Conservation (phyloP, 2,329 filamentous ascomycete genomes). For the Tolypocladium tropicale region DNA sequence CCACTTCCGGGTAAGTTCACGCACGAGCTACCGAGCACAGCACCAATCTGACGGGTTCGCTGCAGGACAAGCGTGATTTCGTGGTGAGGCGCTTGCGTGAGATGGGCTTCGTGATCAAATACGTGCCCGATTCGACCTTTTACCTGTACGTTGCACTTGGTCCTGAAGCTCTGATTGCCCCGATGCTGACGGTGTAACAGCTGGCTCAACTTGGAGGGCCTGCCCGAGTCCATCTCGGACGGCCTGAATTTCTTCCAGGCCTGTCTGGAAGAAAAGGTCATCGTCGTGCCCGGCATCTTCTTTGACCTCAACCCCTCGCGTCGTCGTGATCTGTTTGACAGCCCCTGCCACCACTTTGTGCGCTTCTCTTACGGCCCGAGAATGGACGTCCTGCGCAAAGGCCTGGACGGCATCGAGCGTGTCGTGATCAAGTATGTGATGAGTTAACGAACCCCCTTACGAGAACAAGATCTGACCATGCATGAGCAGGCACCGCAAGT, state of each 20-base stretch:
- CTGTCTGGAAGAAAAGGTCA: constrained; percentile 86
- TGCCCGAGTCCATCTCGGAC: constrained; percentile 77
- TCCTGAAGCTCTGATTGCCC: neutral
- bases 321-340: constrained; percentile 85
- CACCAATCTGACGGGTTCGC: neutral
- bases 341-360: constrained; percentile 87
- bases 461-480: constrained; percentile 2
- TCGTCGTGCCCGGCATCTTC: constrained; percentile 95
- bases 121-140: constrained; percentile 84
- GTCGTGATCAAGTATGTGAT: constrained; percentile 58
- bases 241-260: constrained; percentile 96
- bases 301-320: constrained; percentile 91
- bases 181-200: constrained; percentile 12
- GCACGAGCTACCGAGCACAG: neutral
- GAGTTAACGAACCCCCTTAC: neutral
- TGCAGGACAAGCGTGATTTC: constrained; percentile 77
- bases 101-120: constrained; percentile 81
- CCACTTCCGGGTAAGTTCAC: constrained; percentile 64
- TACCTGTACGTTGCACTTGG: constrained; percentile 58
- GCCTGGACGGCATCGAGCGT: constrained; percentile 75
- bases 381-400: constrained; percentile 68
- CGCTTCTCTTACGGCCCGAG: constrained; percentile 75
- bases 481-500: constrained; percentile 11
- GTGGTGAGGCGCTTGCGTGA: constrained; percentile 67
- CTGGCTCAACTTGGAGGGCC: constrained; percentile 51